Evolutionary conservation across 495 filamentous ascomycete species (phyloP), one percentile per base, ranked within the genome.

Genomic region (Aspergillus sclerotiicarbonarius): DNA sequence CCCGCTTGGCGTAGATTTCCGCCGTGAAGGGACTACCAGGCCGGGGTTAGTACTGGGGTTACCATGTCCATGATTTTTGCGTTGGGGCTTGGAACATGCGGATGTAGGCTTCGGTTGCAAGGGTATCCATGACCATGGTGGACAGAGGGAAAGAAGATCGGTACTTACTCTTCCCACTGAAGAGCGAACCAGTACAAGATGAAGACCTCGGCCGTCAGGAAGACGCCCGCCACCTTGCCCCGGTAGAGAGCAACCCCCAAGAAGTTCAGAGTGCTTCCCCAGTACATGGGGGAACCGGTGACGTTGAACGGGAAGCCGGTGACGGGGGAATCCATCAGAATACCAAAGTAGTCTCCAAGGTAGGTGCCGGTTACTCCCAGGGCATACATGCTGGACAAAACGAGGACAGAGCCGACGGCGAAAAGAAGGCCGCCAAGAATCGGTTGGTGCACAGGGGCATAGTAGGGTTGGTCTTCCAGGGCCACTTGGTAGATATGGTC

Each of bases 281-380:
- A 90, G 79, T 98, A 98, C 94, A 98, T 98, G 41, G 94, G 94
- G 37, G 92, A 89, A 60, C 85, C 84, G 25, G 88, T 93, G 52
- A 98, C 76, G 73, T 91, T 97, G 84, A 98, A 98, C 1, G 94
- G 94, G 70, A 98, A 98, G 10, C 88, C 85, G 6, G 90, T 96
- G 45, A 98, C 92, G 48, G 90, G 90, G 66, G 84, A 80, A 67
- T 97, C 92, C 94, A 98, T 95, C 61, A 98, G 79, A 68, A 98
- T 98, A 37, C 94, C 94, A 66, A 96, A 98, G 77, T 98, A 98
- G 77, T 98, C 94, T 56, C 94, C 94, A 25, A 98, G 79, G 71
- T 97, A 98, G 61, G 94, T 98, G 55, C 94, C 95, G 9, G 94
- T 98, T 59, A 98, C 80, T 45, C 94, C 94, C n/a, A 98, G 83